Evolutionary conservation across 768 basidiomycete species (phyloP), one percentile per base, ranked within the genome.

Genomic region (Fomitopsis pulvina): DNA sequence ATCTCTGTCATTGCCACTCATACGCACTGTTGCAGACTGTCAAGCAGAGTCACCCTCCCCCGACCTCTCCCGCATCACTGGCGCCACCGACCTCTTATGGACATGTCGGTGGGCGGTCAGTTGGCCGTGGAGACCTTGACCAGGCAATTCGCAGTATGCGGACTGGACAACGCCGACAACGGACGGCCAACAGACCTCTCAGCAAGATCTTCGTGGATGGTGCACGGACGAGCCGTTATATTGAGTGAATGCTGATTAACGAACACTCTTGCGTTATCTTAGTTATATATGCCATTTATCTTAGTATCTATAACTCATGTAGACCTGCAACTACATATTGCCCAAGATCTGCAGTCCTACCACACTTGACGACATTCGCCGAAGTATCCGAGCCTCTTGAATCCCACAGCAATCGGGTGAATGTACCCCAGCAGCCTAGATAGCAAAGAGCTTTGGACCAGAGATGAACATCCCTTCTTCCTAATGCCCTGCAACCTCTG

Each of bases 181-280:
- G 79, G 41, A 71, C 71, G 25, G 70, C 41, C 7, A 52, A 55
- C 11, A 52, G 82, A 41, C 84, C 81, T 2, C 63, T 87, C 47
- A 88, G 85, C 69, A 87, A 85, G 74, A 88, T 92, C 25, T 89
- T 91, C 59, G 58, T 87, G 45, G 88, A 91, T 56, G 87, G 87
- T 25, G 60, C 60, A 16, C 65, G 67, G 25, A 40, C 60, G 22
- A 65, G 63, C 43, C 61, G 65, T 30, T 49, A 63, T 8, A 61
- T 57, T 49, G 66, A 67, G 12, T 65, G 34, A 37, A 6, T n/a
- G n/a, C 6, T 16, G 5, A 4, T 16, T 12, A 37, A 16, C 34
- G 14, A 12, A 32, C 30, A 37, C 18, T 37, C 14, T 37, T 37
- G 34, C 34, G 14, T 37, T 37, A 37, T 37, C 18, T 37, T 18